Base-by-base conservation (phyloP, 805 yeast species). In the Saturnispora silvae region DNA sequence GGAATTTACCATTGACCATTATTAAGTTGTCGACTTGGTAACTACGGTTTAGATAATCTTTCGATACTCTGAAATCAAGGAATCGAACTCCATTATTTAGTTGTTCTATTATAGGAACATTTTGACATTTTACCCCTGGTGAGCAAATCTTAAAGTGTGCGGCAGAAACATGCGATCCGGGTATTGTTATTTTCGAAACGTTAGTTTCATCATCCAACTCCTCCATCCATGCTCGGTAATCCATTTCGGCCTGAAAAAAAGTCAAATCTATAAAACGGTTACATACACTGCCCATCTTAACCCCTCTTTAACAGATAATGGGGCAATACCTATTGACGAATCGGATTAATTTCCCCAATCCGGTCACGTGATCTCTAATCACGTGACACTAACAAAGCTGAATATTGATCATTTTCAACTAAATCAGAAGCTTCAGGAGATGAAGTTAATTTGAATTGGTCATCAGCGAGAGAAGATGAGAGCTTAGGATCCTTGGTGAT, bases 131-230 rank as follows among this genome's bases (percentile, higher is more conserved):
- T 22, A 81, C 87, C 0, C 84, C 73, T 20, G 89, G 89, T 32
- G 79, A 59, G 2, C 87, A 79, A 6, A 69, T 61, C 22, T 40
- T 42, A 52, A 77, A 77, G 47, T 70, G 74, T 5, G 89, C 89
- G 11, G 81, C 84, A 29, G 83, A 68, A 53, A 81, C 81, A 60
- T 81, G 92, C n/a, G 89, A 81, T n/a, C 92, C 92, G 8, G 89
- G 86, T 35, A 81, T 63, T 0, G 87, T 63, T 36, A 81, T 63
- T 40, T 67, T 59, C 3, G 79, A 64, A 25, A 81, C 43, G 28
- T 50, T 50, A 16, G 68, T 60, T 53, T 73, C 62, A 50, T 77
- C 82, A 37, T 61, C 64, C 24, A 57, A 52, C 4, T 14, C 13
- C 13, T 15, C 13, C 62, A 76, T 56, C 92, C 89, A 81, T 23